Base-by-base conservation (phyloP, 2,329 filamentous ascomycete genomes). In the Biscogniauxia marginata region DNA sequence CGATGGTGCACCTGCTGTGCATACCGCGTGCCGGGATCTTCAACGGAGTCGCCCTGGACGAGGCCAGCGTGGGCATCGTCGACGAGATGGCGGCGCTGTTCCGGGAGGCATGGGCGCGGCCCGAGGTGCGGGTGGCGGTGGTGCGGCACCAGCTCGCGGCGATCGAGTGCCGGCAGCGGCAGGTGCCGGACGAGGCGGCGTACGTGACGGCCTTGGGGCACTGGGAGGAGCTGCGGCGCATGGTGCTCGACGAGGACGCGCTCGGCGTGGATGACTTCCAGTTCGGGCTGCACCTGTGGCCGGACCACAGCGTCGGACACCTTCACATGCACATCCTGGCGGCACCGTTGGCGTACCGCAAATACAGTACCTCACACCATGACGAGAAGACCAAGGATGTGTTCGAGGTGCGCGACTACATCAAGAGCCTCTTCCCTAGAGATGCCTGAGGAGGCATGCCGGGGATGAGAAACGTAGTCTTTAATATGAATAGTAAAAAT, bases 301-400 rank as follows among this genome's bases (percentile, higher is more conserved):
- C 62, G 4, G 58, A 67, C 9, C 53, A 65, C 13, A 63, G 57
- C 34, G 46, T 65, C 2, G 39, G 30, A 1, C 65, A 67, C 46
- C 49, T 67, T 16, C 65, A 67, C 22, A 22, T 67, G 44, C 65
- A 67, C 22, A 61, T 67, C 22, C 34, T 67, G 7, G 62, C 63
- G n/a, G 50, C 20, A 13, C 53, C 52, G 1, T 9, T 3, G 1
- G 19, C 22, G 1, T 57, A 44, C 23, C 60, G 62, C 5, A n/a
- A 30, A 8, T 63, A 62, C 46, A 63, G 61, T 34, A 65, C 63
- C 9, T 11, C 7, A 2, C n/a, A 11, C 1, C 59, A 67, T 8
- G 65, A 67, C 18, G 30, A 13, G 3, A 67, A 67, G 57, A 67
- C 65, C 5, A 60, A 60, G 54, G 62, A 65, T 50, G 65, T 57